Evolutionary conservation across 805 yeast species (phyloP), one percentile per base, ranked within the genome.

Genomic region (Candida parachauliodes): DNA sequence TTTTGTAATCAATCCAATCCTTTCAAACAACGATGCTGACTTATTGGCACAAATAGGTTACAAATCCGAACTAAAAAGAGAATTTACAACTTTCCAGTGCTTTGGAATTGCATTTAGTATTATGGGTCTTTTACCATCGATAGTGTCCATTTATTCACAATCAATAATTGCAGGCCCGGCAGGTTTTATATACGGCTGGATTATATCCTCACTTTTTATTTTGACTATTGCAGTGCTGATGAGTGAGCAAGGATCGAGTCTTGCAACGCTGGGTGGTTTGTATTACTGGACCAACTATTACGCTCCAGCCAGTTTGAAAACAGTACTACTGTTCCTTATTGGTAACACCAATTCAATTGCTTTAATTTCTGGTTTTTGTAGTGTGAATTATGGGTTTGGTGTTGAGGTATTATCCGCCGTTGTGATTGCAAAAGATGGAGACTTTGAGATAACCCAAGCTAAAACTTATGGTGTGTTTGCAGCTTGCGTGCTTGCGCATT

Each of bases 241-340:
- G 62, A 41, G 59, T 3, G 55, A 49, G 32, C 43, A 48, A 29
- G 62, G 60, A 1, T 48, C 55, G 14, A 43, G 53, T 20, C 47
- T 45, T 36, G 61, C 63, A 12, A 58, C 65, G 4, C 47, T 55
- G n/a, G 65, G 65, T 14, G 63, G 63, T 8, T 44, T 59, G 10
- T 59, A 55, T 46, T 59, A 59, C 46, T 58, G 53, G 77, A 67
- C 60, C 3, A 57, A 54, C 37, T 59, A 43, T 46, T 59, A 58
- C 34, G 56, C 60, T 3, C 62, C 62, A 1, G 49, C 52, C 4
- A 39, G 32, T 24, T 47, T 30, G 33, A 54, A 50, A 44, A 54
- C 57, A 10, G 36, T 49, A 6, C 22, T 57, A 3, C 49, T 56
- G 20, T 58, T 46, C 30, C 39, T 59, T 22, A 49, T 59, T 27